phyloP scores from a whole-genome alignment of 176 grass and related monocot genomes.

The Eremochloa ophiuroides region DNA sequence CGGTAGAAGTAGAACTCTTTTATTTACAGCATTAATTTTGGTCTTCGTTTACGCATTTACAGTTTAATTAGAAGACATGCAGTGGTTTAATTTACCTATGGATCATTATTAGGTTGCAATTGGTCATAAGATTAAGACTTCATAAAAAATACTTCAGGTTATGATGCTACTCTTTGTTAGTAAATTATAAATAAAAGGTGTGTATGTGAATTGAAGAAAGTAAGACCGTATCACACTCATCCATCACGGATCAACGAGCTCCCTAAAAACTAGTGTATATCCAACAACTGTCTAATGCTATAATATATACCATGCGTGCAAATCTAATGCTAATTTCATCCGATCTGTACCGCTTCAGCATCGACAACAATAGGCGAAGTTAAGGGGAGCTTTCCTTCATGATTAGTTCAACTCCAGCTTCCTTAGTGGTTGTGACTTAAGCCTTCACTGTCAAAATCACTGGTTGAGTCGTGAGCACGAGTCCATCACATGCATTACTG shows the following conservation, averaged over 20 bases:
- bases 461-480: constrained; percentile 43
- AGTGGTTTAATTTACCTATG: not conserved
- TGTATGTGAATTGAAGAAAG: no score
- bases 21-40: not conserved
- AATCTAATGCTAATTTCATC: constrained; percentile 65
- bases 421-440: constrained; percentile 63
- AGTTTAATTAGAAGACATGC: not conserved
- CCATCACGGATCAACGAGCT: constrained; percentile 30
- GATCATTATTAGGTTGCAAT: not conserved
- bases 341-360: constrained; percentile 38
- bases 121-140: not conserved
- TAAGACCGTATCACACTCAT: constrained; percentile 7
- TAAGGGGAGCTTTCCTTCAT: constrained; percentile 31
- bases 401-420: constrained; percentile 45
- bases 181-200: not conserved
- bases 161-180: not conserved
- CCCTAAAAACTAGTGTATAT: constrained; percentile 28
- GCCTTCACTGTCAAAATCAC: constrained; percentile 49
- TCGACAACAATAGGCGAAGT: constrained; percentile 34
- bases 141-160: not conserved
- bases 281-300: constrained; percentile 38
- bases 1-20: not conserved
- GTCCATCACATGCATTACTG: constrained; percentile 24
- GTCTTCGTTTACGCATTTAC: not conserved
- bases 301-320: constrained; percentile 15